Conservation (phyloP, 768 basidiomycete genomes). For the Suillus lakei region DNA sequence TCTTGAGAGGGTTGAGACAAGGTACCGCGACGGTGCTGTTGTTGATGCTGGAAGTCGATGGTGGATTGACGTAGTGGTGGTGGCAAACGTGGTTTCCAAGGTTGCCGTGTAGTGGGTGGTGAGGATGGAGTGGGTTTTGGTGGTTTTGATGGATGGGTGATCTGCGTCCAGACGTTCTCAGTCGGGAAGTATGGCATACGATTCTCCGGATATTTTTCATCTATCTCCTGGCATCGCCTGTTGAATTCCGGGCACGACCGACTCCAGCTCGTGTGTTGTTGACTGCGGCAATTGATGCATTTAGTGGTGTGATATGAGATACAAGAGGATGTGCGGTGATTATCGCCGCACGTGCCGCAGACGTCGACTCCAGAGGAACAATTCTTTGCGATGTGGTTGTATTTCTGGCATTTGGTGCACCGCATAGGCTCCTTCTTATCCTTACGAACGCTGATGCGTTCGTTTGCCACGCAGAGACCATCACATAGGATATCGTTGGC, state of each 20-base stretch:
- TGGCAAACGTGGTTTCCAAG: too few relatives aligned
- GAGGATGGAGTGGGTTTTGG: too few relatives aligned
- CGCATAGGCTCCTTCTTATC: slow-evolving; percentile 9
- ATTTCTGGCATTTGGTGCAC: slow-evolving; percentile 9
- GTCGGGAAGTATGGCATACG: slow-evolving; percentile 19
- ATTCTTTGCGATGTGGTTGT: slow-evolving; percentile 8
- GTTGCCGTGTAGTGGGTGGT: too few relatives aligned
- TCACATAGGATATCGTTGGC: slow-evolving; percentile 29
- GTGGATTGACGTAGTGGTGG: too few relatives aligned
- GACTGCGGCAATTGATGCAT: slow-evolving; percentile 1
- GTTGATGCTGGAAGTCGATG: too few relatives aligned
- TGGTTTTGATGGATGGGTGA: not conserved
- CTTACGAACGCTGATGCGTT: slow-evolving; percentile 16
- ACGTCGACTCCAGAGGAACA: not conserved
- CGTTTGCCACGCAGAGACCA: slow-evolving; percentile 23
- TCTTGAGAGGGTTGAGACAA: not conserved
- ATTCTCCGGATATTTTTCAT: slow-evolving; percentile 6
- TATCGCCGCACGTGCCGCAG: slow-evolving; percentile 2
- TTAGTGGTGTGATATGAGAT: not conserved
- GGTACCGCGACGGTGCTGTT: too few relatives aligned
- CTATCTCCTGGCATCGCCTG: not conserved
- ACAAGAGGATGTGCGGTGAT: not conserved
- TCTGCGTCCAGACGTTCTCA: slow-evolving; percentile 15
- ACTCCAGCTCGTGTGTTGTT: slow-evolving; percentile 13
- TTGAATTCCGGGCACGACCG: too few relatives aligned